Evolutionary conservation across 495 filamentous ascomycete genomes (phyloP).

Genomic region (Thermothielavioides terrestris): DNA sequence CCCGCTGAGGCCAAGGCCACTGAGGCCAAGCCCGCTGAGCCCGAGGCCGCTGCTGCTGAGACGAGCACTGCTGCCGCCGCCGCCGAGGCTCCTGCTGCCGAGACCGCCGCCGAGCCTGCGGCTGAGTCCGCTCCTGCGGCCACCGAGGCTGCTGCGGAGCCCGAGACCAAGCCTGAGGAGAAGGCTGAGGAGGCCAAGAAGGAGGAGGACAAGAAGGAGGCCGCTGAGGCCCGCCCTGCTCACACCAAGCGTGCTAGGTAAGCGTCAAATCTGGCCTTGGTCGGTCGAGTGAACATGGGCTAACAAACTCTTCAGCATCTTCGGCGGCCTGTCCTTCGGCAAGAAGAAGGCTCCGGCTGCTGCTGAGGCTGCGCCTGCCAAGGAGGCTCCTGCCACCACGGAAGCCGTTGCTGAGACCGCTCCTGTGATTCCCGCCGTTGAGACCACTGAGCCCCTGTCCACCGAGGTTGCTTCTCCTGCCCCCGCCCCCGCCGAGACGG

Average conservation of each 20-base stretch:
- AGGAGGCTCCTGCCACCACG: slow-evolving; percentile 27
- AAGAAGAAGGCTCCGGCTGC: slow-evolving; percentile 45
- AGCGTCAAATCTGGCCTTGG: background rate
- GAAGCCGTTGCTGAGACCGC: slow-evolving; percentile 47
- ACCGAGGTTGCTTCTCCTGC: slow-evolving; percentile 39
- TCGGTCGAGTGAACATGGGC: background rate
- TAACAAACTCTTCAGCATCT: slow-evolving; percentile 42
- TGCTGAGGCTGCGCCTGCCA: slow-evolving; percentile 31
- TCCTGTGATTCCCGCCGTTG: slow-evolving; percentile 50
- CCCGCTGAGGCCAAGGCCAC: slow-evolving; percentile 38
- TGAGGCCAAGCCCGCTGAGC: slow-evolving; percentile 37
- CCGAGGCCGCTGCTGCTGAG: slow-evolving; percentile 27
- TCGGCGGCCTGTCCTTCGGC: slow-evolving; percentile 43
- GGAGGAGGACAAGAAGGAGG: slow-evolving; percentile 30
- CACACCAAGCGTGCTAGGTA: slow-evolving; percentile 9
- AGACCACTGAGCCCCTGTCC: slow-evolving; percentile 46
- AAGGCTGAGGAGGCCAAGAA: slow-evolving; percentile 19
- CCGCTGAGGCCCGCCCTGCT: slow-evolving; percentile 24
- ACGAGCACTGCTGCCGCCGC: slow-evolving; percentile 14
- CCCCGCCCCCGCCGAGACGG: slow-evolving; percentile 34
- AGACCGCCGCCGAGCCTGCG: slow-evolving; percentile 27
- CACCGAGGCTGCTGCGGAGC: slow-evolving; percentile 22
- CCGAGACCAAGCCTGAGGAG: slow-evolving; percentile 18
- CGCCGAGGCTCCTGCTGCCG: slow-evolving; percentile 21
- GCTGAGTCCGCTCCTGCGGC: slow-evolving; percentile 27